Evolutionary conservation across 495 filamentous ascomycete genomes (phyloP).

Genomic region (Margaritispora aquatica): DNA sequence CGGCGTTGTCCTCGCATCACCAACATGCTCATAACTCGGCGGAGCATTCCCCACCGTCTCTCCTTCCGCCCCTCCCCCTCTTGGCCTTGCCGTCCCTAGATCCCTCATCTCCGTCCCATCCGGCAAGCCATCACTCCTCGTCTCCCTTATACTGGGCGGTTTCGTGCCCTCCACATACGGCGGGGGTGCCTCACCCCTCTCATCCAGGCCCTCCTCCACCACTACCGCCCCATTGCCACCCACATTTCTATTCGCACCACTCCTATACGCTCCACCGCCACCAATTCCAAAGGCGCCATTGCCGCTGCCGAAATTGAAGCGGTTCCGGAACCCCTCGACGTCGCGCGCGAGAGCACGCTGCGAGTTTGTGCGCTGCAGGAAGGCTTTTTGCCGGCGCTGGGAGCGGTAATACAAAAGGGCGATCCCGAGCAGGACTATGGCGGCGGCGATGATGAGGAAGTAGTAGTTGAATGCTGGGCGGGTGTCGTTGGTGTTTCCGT

Average conservation of each 20-base stretch:
- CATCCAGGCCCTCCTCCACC: conserved; percentile 46
- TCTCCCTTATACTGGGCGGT: conserved; percentile 20
- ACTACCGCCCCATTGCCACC: not conserved
- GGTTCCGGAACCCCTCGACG: conserved; percentile 21
- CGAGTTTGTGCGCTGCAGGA: conserved; percentile 1
- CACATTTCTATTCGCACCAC: not conserved
- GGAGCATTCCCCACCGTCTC: conserved; percentile 10
- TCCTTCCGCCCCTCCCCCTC: not conserved
- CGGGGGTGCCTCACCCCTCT: conserved; percentile 52
- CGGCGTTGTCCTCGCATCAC: not conserved
- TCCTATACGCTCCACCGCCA: not conserved
- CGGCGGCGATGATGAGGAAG: conserved; percentile 20
- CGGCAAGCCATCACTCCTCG: not conserved
- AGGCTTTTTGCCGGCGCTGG: conserved; percentile 16
- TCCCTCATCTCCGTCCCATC: not conserved
- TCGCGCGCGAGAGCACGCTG: conserved; percentile 26
- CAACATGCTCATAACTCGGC: conserved; percentile 12
- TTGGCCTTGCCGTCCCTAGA: too few species aligned
- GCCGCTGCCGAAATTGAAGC: not conserved
- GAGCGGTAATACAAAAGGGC: conserved; percentile 20
- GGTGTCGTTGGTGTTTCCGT: not conserved
- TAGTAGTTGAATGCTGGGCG: conserved; percentile 29
- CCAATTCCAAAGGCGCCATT: not conserved
- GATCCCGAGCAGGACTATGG: conserved; percentile 23
- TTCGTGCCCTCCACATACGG: conserved; percentile 37